These are phyloP conservation scores for Simmondsia chinensis DNA, from an alignment of 148 eudicot species.

Conservation along the genomic window DNA sequence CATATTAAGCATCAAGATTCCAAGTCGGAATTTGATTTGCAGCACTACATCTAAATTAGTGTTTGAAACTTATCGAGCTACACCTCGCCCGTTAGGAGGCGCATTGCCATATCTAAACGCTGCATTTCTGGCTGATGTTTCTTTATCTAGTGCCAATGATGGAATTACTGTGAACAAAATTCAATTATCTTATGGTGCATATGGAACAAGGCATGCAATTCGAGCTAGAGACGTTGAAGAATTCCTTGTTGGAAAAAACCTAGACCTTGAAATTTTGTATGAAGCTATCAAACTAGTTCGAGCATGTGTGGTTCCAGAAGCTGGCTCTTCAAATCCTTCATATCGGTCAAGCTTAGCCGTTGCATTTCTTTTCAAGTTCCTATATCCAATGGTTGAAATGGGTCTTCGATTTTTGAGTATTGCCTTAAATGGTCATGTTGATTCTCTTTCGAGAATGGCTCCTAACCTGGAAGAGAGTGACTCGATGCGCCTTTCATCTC, in stretches of 20 bases:
- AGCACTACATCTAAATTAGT: constrained; percentile 24
- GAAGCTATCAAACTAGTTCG: constrained; percentile 51
- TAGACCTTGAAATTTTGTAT: constrained; percentile 28
- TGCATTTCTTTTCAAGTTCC: constrained; percentile 70
- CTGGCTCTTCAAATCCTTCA: constrained; percentile 40
- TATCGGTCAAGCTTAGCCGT: constrained; percentile 77
- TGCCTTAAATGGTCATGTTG: constrained; percentile 15
- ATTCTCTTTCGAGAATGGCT: constrained; percentile 5
- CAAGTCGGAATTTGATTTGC: constrained; percentile 22
- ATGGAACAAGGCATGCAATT: constrained; percentile 59
- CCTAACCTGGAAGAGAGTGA: not conserved
- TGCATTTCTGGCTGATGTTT: constrained; percentile 68
- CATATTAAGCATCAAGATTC: constrained; percentile 57
- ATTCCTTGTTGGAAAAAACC: constrained; percentile 37
- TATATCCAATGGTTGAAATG: constrained; percentile 23
- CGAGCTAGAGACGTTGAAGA: constrained; percentile 63
- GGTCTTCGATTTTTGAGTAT: constrained; percentile 8
- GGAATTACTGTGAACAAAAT: constrained; percentile 33
- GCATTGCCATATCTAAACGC: constrained; percentile 79
- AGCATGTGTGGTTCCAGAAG: constrained; percentile 47
- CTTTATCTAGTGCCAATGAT: constrained; percentile 10
- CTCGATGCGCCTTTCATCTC: constrained; percentile 3
- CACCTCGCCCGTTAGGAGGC: constrained; percentile 88
- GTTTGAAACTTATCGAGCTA: constrained; percentile 78
- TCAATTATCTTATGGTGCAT: constrained; percentile 74